phyloP scores from a whole-genome alignment of 169 alveolate genomes.

The Eimeria falciformis region DNA sequence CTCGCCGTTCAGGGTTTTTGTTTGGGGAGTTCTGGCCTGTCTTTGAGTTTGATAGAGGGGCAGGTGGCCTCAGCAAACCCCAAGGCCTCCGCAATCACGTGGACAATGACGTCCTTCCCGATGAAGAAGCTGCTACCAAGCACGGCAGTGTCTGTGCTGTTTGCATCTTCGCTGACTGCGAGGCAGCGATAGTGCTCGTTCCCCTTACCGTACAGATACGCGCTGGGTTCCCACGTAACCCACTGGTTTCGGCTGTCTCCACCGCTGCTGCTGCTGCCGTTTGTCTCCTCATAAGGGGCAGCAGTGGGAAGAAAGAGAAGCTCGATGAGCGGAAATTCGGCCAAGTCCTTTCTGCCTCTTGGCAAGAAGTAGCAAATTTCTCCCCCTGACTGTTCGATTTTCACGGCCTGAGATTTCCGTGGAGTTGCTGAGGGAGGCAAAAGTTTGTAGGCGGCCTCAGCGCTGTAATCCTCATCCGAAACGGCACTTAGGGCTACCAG shows the following conservation, averaged over 20 bases:
- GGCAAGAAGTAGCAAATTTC: slow-evolving; percentile 73
- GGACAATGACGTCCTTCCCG: slow-evolving; percentile 68
- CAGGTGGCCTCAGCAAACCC: slow-evolving; percentile 73
- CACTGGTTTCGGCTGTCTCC: neutral
- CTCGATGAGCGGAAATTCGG: slow-evolving; percentile 63
- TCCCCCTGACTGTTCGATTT: slow-evolving; percentile 45
- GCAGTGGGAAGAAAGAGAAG: slow-evolving; percentile 28
- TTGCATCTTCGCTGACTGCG: slow-evolving; percentile 53
- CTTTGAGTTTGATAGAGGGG: slow-evolving; percentile 58
- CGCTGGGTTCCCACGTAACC: slow-evolving; percentile 67
- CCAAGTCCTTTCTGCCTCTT: slow-evolving; percentile 59
- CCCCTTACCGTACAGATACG: slow-evolving; percentile 70
- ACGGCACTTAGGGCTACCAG: slow-evolving; percentile 1
- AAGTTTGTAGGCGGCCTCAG: slow-evolving; percentile 12
- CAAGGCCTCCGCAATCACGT: slow-evolving; percentile 38
- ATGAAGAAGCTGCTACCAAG: slow-evolving; percentile 75
- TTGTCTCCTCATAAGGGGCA: neutral
- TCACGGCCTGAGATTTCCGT: slow-evolving; percentile 71
- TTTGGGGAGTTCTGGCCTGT: slow-evolving; percentile 55
- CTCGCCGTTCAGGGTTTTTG: too few species aligned
- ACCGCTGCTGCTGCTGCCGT: neutral
- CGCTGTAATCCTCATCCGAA: slow-evolving; percentile 2
- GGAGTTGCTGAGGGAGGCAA: slow-evolving; percentile 74
- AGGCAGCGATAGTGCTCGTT: slow-evolving; percentile 70
- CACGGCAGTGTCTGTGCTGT: slow-evolving; percentile 33